Evolutionary conservation across 75 land plant species (phyloP).

Genomic region (Azolla pinnata): DNA sequence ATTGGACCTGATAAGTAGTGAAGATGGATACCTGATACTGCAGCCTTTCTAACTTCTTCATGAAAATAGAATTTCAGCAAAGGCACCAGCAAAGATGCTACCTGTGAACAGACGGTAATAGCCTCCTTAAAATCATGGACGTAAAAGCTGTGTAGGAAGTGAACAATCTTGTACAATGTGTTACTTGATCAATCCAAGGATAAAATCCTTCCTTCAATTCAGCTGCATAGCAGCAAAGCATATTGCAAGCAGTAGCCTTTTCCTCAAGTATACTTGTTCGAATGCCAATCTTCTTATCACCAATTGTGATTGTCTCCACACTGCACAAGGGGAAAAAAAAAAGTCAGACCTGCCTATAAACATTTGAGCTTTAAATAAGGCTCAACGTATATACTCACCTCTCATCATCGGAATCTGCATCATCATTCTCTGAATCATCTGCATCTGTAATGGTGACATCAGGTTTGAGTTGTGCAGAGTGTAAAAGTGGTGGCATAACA

Average conservation of each 20-base stretch:
- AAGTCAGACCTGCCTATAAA: neutral
- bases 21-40: conserved; percentile 31
- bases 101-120: too few relatives aligned
- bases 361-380: neutral
- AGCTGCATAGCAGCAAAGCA: conserved; percentile 30
- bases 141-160: neutral
- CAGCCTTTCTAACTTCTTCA: conserved; percentile 29
- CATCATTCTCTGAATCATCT: conserved; percentile 19
- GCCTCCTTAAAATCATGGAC: conserved; percentile 7
- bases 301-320: conserved; percentile 29
- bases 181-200: conserved; percentile 28
- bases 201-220: conserved; percentile 28
- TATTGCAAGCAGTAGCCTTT: conserved; percentile 32
- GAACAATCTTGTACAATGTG: neutral
- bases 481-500: conserved; percentile 33
- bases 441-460: conserved; percentile 26
- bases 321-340: conserved; percentile 8
- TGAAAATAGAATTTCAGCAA: conserved; percentile 28
- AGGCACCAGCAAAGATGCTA: conserved; percentile 23
- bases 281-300: conserved; percentile 26
- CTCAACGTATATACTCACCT: too few relatives aligned
- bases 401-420: conserved; percentile 23
- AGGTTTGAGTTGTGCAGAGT: conserved; percentile 23
- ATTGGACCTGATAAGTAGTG: too few relatives aligned
- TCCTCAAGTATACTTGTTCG: conserved; percentile 29